Percentiles rank a stretch among this genome's conserved stretches.
These are phyloP conservation scores for Populus alba DNA, from an alignment of 345 rosid genomes.

Conservation along the genomic window DNA sequence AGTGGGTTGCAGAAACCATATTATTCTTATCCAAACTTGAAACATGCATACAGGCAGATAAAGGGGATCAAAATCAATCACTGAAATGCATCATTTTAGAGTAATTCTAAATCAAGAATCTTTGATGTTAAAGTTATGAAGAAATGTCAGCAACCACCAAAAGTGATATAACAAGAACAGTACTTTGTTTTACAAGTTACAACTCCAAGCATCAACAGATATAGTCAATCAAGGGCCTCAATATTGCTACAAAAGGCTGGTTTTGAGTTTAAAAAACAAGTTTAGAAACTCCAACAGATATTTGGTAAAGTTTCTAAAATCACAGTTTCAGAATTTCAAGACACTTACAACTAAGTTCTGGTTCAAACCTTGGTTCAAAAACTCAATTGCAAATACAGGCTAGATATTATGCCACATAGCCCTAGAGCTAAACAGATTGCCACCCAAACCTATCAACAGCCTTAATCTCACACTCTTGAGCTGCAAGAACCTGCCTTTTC, in stretches of 20 bases:
- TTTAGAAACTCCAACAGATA: neutral
- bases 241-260: neutral
- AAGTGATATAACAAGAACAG: neutral
- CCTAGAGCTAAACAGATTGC: neutral
- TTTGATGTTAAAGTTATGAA: neutral
- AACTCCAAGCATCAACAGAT: neutral
- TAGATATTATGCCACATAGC: neutral
- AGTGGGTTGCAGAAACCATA: neutral
- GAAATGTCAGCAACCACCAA: neutral
- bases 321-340: neutral
- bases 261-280: neutral
- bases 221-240: neutral
- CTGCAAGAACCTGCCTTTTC: neutral
- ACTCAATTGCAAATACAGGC: neutral
- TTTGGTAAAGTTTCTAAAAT: neutral
- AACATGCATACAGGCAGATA: neutral
- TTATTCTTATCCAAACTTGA: constrained; percentile 7
- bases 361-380: neutral
- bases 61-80: neutral
- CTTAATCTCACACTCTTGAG: neutral
- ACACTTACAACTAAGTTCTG: too few relatives aligned
- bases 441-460: neutral
- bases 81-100: neutral
- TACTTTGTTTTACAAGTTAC: neutral
- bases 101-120: neutral